Evolutionary conservation across 148 eudicot species (phyloP).

Genomic region (Rhododendron kiyosumense): DNA sequence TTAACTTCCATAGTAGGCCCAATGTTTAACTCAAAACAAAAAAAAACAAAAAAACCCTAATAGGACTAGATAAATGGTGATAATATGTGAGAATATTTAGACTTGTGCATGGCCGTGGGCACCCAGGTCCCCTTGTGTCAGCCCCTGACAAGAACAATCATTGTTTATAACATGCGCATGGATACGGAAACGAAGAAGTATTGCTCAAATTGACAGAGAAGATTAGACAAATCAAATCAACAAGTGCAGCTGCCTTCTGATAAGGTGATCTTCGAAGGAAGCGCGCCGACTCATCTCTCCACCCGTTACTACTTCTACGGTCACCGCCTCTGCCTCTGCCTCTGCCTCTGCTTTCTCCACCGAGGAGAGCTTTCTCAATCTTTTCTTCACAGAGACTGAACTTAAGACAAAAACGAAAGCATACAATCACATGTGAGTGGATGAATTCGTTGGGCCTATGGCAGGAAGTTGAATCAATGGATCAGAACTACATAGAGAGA

Average conservation of each 20-base stretch:
- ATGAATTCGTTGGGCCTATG: not conserved
- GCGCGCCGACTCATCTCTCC: not conserved
- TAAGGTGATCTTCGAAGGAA: conserved; percentile 45
- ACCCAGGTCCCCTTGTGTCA: too few relatives aligned
- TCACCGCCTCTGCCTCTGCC: conserved; percentile 3
- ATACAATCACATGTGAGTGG: not conserved
- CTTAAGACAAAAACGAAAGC: too few relatives aligned
- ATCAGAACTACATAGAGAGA: not conserved
- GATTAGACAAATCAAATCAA: conserved; percentile 56
- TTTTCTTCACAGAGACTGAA: not conserved
- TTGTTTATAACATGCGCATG: too few relatives aligned
- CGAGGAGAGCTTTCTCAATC: conserved; percentile 41
- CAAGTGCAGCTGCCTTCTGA: conserved; percentile 80
- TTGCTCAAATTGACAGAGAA: too few relatives aligned
- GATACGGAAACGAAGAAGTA: too few relatives aligned
- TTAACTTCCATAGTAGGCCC: too few relatives aligned
- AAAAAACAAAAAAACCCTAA: too few relatives aligned
- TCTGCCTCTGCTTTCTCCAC: conserved; percentile 21
- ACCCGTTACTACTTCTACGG: not conserved
- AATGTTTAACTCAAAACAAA: too few relatives aligned
- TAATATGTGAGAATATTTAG: too few relatives aligned
- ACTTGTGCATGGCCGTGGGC: too few relatives aligned
- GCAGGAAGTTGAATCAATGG: not conserved
- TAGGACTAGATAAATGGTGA: too few relatives aligned
- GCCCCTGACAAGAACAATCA: too few relatives aligned